A percentile compares a stretch with the other conserved stretches of the same genome.
These are phyloP conservation scores for Macrolepiota dolichaula DNA, from an alignment of 768 basidiomycete genomes.

Conservation along the genomic window DNA sequence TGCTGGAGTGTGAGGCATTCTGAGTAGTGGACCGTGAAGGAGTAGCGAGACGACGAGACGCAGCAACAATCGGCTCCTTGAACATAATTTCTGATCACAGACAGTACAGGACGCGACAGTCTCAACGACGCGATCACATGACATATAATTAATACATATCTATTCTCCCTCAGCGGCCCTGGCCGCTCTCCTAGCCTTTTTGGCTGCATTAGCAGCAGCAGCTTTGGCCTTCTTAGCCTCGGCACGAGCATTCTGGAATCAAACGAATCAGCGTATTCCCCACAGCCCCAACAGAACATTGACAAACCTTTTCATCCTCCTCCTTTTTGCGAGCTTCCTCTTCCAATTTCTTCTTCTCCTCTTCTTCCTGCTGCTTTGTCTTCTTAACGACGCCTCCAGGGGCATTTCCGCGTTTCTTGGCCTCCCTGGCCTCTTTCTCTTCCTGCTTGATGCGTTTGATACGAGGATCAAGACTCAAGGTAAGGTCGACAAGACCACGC, in stretches of 20 bases:
- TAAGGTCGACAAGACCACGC: constrained; percentile 81
- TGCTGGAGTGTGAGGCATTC: background rate
- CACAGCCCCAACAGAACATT: background rate
- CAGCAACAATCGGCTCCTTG: background rate
- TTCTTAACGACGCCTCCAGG: constrained; percentile 58
- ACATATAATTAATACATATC: background rate
- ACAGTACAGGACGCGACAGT: no score
- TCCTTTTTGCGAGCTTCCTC: constrained; percentile 74
- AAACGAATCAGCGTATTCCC: constrained; percentile 1
- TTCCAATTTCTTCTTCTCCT: constrained; percentile 71
- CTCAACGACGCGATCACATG: background rate
- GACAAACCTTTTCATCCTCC: constrained; percentile 75
- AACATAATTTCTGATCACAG: background rate
- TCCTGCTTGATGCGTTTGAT: constrained; percentile 97
- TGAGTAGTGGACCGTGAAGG: background rate
- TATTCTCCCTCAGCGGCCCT: constrained; percentile 38
- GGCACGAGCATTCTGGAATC: constrained; percentile 48
- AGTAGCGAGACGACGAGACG: background rate
- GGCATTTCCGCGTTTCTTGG: constrained; percentile 65
- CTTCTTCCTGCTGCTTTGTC: constrained; percentile 70
- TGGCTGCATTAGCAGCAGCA: constrained; percentile 85
- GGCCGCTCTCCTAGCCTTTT: constrained; percentile 76
- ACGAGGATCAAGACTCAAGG: constrained; percentile 82
- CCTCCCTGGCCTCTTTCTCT: constrained; percentile 91
- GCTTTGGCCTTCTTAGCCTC: constrained; percentile 85